Evolutionary conservation across 768 basidiomycete species (phyloP).

Genomic region (Leccinum disarticulatum): DNA sequence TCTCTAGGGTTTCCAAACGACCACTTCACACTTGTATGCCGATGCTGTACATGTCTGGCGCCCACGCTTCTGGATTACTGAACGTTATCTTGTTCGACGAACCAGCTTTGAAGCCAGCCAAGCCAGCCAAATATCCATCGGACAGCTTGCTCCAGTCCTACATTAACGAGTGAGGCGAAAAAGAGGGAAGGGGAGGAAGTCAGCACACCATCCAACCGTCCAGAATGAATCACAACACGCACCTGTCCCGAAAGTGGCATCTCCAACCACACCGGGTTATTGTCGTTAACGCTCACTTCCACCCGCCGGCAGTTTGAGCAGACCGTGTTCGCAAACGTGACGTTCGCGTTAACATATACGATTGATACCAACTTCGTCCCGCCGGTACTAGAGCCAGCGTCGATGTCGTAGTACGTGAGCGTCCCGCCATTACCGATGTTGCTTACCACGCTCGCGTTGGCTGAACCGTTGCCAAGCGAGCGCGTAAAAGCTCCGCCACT

Average conservation of each 20-base stretch:
- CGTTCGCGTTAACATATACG: slow-evolving; percentile 11
- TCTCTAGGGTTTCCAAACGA: too few relatives aligned
- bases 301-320: slow-evolving; percentile 9
- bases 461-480: not conserved
- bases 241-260: slow-evolving; percentile 13
- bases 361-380: slow-evolving; percentile 5
- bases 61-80: slow-evolving; percentile 4
- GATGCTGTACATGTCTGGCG: slow-evolving; percentile 11
- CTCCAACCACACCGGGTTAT: not conserved
- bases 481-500: not conserved
- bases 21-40: not conserved
- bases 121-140: slow-evolving; percentile 4
- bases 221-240: not conserved
- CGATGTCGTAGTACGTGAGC: slow-evolving; percentile 8
- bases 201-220: not conserved
- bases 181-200: not conserved
- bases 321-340: not conserved
- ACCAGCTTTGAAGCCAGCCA: slow-evolving; percentile 11
- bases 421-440: slow-evolving; percentile 4
- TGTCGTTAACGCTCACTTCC: slow-evolving; percentile 7
- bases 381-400: not conserved
- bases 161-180: not conserved
- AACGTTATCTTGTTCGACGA: slow-evolving; percentile 5
- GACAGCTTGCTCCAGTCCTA: slow-evolving; percentile 10
- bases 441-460: not conserved